Evolutionary conservation across 192 early-diverging fungal species (phyloP).

Genomic region (Podila epicladia): DNA sequence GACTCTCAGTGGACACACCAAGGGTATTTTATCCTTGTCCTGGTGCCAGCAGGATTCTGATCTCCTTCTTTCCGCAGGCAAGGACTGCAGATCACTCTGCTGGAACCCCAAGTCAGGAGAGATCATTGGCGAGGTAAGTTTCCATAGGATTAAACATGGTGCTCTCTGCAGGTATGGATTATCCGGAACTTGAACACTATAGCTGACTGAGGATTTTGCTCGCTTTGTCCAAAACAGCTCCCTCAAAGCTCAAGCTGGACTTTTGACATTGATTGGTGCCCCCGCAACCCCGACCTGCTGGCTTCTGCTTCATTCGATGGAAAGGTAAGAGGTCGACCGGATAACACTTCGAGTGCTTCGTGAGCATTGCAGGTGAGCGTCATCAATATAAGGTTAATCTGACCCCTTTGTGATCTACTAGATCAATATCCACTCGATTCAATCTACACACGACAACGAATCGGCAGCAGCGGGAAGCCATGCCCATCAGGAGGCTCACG

Average conservation of each 20-base stretch:
- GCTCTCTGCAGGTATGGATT: too few relatives aligned
- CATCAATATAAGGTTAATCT: too few relatives aligned
- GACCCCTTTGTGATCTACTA: conserved; percentile 3
- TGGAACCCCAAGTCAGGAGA: conserved; percentile 91
- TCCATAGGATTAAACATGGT: too few relatives aligned
- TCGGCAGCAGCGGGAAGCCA: conserved; percentile 6
- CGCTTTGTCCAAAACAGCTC: conserved; percentile 47
- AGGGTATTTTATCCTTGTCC: conserved; percentile 90
- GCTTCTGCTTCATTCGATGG: conserved; percentile 94
- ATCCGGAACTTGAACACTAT: too few relatives aligned
- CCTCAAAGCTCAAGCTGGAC: conserved; percentile 90
- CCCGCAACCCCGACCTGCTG: conserved; percentile 91
- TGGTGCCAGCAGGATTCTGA: conserved; percentile 97
- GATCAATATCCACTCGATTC: conserved; percentile 86
- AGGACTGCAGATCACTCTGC: conserved; percentile 93
- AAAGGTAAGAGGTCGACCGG: conserved; percentile 53
- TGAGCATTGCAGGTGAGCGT: too few relatives aligned
- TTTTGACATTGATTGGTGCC: conserved; percentile 97
- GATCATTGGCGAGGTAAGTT: conserved; percentile 80
- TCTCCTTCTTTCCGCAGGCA: conserved; percentile 91
- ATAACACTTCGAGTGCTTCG: neutral
- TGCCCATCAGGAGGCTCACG: conserved; percentile 56
- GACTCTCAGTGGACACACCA: conserved; percentile 85
- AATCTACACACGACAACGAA: conserved; percentile 56
- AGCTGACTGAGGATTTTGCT: neutral